Conservation (phyloP, 768 basidiomycete species). For the Kwoniella newhampshirensis region DNA sequence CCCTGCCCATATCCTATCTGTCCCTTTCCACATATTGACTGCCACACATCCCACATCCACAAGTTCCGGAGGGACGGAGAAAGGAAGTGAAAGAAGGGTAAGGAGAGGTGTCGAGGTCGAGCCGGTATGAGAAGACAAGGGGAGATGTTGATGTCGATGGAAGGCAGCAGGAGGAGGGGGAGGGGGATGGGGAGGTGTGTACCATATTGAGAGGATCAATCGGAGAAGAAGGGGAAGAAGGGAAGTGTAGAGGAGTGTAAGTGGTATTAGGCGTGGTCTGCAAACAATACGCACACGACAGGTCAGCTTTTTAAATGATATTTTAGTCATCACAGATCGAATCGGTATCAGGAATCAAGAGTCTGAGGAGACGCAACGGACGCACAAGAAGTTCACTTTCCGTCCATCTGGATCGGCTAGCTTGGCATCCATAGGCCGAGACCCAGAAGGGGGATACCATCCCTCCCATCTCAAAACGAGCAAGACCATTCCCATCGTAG, state of each 20-base stretch:
- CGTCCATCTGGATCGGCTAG: conserved; percentile 27
- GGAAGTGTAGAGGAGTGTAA: conserved; percentile 49
- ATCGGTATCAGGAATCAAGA: no score
- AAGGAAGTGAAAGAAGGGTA: background rate
- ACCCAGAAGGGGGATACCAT: conserved; percentile 26
- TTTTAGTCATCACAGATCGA: no score
- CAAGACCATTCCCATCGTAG: conserved; percentile 23
- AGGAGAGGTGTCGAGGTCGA: conserved; percentile 1
- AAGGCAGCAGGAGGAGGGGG: background rate
- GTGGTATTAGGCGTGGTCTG: conserved; percentile 42
- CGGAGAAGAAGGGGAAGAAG: conserved; percentile 49
- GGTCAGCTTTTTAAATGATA: background rate
- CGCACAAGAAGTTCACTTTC: conserved; percentile 45
- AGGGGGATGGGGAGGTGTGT: conserved; percentile 14
- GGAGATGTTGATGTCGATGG: background rate
- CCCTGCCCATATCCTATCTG: conserved; percentile 46
- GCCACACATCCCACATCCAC: background rate
- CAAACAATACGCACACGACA: background rate
- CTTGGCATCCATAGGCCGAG: background rate
- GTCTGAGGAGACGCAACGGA: background rate
- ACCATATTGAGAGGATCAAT: conserved; percentile 49
- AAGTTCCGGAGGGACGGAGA: background rate
- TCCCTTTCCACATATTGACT: no score
- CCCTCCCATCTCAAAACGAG: conserved; percentile 17
- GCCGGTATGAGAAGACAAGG: background rate